Evolutionary conservation across 2,329 filamentous ascomycete species (phyloP), one percentile per base, ranked within the genome.

Genomic region (Penicillium sp.): DNA sequence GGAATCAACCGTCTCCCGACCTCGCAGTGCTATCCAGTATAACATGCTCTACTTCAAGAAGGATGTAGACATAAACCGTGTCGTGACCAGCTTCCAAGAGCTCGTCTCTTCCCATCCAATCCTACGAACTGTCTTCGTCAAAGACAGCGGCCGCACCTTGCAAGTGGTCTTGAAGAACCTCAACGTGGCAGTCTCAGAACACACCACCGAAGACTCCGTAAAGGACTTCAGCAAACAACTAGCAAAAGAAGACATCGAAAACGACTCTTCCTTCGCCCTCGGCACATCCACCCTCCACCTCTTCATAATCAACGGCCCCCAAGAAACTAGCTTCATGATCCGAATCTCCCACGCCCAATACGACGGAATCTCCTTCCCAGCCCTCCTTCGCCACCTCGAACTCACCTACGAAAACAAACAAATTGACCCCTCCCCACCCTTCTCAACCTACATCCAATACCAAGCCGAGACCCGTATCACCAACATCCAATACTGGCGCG

Each of bases 331-430:
- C 3, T 28, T 54, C 18, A 56, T 58, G 45, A 55, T 58, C 21
- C 48, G 52, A 18, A 49, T 58, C 7, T 58, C 55, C 4, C 55
- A 58, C 26, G 55, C 55, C 7, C 55, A 55, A 46, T 58, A 58
- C 19, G 55, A 58, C 42, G 55, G 55, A 31, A 52, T 58, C 1
- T 58, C 55, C 6, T 52, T 58, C 36, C 56, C 56, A 43, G 47
- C 44, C 28, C 16, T 56, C 6, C 47, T 53, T n/a, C 51, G 47
- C n/a, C 46, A 56, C 14, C 37, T 53, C 13, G 54, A 54, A 11
- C n/a, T 53, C 14, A 28, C 21, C 29, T 56, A 53, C 24, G 11
- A 51, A 28, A n/a, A 39, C n/a, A 47, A 51, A 16, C 31, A 43
- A 26, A 40, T 52, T 11, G 10, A 23, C 9, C 23, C 44, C 1